Conservation (phyloP, 805 yeast genomes). For the Candida krabiensis region DNA sequence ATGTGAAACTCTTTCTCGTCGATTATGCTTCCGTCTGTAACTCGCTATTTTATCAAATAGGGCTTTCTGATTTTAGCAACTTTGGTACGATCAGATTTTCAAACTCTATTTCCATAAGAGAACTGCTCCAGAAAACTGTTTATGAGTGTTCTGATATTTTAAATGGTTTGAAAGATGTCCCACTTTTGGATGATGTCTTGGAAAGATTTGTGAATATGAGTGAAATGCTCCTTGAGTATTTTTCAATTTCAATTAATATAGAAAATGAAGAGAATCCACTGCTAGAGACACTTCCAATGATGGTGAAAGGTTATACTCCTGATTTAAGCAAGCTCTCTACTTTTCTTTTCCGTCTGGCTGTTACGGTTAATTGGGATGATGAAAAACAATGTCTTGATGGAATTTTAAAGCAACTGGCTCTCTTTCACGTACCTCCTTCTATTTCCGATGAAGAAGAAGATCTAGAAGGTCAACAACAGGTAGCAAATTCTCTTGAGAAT, state of each 20-base stretch:
- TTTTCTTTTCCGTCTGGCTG: constrained; percentile 63
- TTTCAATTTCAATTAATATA: constrained; percentile 47
- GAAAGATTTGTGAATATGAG: constrained; percentile 43
- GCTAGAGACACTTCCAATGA: constrained; percentile 62
- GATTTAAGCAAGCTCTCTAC: constrained; percentile 60
- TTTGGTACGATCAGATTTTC: constrained; percentile 61
- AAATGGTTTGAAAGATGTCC: constrained; percentile 6
- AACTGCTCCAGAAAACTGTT: constrained; percentile 38
- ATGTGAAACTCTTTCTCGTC: constrained; percentile 70
- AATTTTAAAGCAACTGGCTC: constrained; percentile 65
- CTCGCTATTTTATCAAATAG: constrained; percentile 80
- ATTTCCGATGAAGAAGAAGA: constrained; percentile 29
- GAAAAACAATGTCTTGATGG: constrained; percentile 72
- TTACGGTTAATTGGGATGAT: constrained; percentile 59
- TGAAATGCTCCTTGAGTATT: constrained; percentile 83
- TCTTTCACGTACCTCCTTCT: constrained; percentile 68
- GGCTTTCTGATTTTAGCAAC: constrained; percentile 74
- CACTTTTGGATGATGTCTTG: constrained; percentile 14
- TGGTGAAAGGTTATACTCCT: constrained; percentile 66
- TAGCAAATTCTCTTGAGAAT: constrained; percentile 49
- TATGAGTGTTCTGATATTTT: constrained; percentile 24
- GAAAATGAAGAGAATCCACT: constrained; percentile 34
- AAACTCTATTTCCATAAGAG: constrained; percentile 31
- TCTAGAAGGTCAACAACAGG: constrained; percentile 27
- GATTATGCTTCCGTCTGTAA: constrained; percentile 72